Evolutionary conservation across 306 rosid species (phyloP).

Genomic region (Vigna hirtella): DNA sequence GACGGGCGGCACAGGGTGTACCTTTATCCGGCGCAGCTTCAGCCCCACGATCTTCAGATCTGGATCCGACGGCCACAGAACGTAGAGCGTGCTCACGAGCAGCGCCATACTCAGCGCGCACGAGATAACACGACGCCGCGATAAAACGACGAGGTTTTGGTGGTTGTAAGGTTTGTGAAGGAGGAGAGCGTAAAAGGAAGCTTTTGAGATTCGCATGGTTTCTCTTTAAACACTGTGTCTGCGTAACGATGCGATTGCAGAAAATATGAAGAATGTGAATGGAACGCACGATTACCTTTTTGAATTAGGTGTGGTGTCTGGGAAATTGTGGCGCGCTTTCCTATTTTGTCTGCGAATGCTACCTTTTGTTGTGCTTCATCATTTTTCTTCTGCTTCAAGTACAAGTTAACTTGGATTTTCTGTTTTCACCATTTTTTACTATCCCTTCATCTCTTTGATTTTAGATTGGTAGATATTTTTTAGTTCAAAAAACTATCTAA

Average conservation of each 20-base stretch:
- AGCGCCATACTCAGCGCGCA: slow-evolving; percentile 40
- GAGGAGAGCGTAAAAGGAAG: slow-evolving; percentile 41
- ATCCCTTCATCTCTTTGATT: neutral
- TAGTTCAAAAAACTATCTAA: too few relatives aligned
- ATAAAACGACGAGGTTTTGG: slow-evolving; percentile 49
- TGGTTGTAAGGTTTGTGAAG: neutral
- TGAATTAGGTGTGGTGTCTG: slow-evolving; percentile 35
- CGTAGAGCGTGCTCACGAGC: slow-evolving; percentile 39
- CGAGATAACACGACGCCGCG: slow-evolving; percentile 41
- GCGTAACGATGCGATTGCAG: neutral
- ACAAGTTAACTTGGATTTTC: slow-evolving; percentile 32
- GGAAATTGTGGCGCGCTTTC: slow-evolving; percentile 64
- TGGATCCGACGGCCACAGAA: slow-evolving; percentile 73
- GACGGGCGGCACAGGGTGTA: slow-evolving; percentile 63
- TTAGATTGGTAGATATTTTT: neutral
- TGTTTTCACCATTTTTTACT: neutral
- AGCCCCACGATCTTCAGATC: slow-evolving; percentile 66
- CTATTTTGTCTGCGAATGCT: slow-evolving; percentile 15
- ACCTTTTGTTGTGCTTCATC: neutral
- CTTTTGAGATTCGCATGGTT: slow-evolving; percentile 44
- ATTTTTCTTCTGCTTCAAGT: slow-evolving; percentile 46
- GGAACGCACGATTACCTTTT: neutral
- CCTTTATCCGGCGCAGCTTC: slow-evolving; percentile 50
- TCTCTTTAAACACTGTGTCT: neutral
- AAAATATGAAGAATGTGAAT: neutral